Conservation (phyloP, 208 protist species). For the Trichomonas tenax region DNA sequence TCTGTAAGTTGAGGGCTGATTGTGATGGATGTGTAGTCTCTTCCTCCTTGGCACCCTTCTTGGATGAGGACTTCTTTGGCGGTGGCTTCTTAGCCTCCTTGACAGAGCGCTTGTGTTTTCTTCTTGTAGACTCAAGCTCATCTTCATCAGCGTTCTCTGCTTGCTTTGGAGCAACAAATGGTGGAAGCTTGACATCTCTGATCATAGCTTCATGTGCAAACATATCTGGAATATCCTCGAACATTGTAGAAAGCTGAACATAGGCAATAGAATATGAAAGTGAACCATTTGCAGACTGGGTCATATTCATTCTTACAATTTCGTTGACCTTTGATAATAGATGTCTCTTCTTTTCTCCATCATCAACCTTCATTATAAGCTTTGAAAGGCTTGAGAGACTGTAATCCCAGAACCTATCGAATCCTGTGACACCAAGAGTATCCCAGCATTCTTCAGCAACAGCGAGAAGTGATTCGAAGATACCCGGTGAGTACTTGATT, state of each 20-base stretch:
- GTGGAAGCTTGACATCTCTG: not conserved
- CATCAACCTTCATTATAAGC: not conserved
- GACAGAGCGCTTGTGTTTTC: not conserved
- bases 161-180: not conserved
- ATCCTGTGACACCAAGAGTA: not conserved
- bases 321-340: not conserved
- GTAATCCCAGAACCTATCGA: not conserved
- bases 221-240: not conserved
- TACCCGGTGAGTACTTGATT: not conserved
- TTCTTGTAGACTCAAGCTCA: not conserved
- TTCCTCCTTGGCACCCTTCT: not conserved
- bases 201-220: not conserved
- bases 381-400: not conserved
- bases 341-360: not conserved
- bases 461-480: not conserved
- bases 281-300: not conserved
- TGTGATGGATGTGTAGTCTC: not conserved
- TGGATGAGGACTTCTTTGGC: not conserved
- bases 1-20: not conserved
- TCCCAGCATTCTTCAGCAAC: not conserved
- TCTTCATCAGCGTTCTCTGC: not conserved
- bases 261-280: slow-evolving; percentile 14
- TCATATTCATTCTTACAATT: not conserved
- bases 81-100: not conserved
- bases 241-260: not conserved